Conservation (phyloP, 768 basidiomycete species). For the Tylopilus plumbeoviolaceoides region DNA sequence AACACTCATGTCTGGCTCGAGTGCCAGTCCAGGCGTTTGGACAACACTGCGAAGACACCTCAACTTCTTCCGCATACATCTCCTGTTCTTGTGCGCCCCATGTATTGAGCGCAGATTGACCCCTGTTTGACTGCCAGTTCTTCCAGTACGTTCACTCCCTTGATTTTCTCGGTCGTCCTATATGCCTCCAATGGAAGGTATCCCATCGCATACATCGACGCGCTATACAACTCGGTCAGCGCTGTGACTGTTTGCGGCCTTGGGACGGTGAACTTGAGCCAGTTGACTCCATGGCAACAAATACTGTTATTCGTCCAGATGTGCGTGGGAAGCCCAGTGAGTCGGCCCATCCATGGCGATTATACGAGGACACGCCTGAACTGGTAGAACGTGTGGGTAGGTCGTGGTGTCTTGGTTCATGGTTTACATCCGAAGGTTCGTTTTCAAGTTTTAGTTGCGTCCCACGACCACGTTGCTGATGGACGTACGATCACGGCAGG, state of each 20-base stretch:
- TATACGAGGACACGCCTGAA: neutral
- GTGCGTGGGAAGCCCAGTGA: conserved; percentile 70
- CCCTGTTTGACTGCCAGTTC: conserved; percentile 1
- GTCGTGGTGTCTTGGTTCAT: conserved; percentile 80
- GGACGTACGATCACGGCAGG: conserved; percentile 33
- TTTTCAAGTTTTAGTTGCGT: neutral
- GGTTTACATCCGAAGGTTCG: conserved; percentile 69
- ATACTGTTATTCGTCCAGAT: conserved; percentile 70
- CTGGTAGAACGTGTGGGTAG: conserved; percentile 31
- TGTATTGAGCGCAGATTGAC: neutral
- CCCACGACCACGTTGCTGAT: neutral
- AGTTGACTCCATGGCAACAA: conserved; percentile 69
- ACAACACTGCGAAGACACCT: conserved; percentile 41
- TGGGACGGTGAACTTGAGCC: conserved; percentile 63
- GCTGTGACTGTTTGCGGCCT: conserved; percentile 80
- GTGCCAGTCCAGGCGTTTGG: conserved; percentile 14
- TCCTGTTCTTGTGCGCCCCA: conserved; percentile 54
- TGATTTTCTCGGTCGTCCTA: conserved; percentile 75
- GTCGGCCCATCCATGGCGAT: conserved; percentile 23
- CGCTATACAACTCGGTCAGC: conserved; percentile 72
- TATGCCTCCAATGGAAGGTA: conserved; percentile 77
- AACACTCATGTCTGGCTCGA: conserved; percentile 5
- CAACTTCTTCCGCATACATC: conserved; percentile 64
- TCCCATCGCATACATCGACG: conserved; percentile 71
- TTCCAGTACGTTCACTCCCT: conserved; percentile 67